Conservation (phyloP, 352 stramenopile genomes). For the Globisporangium cederbergense region DNA sequence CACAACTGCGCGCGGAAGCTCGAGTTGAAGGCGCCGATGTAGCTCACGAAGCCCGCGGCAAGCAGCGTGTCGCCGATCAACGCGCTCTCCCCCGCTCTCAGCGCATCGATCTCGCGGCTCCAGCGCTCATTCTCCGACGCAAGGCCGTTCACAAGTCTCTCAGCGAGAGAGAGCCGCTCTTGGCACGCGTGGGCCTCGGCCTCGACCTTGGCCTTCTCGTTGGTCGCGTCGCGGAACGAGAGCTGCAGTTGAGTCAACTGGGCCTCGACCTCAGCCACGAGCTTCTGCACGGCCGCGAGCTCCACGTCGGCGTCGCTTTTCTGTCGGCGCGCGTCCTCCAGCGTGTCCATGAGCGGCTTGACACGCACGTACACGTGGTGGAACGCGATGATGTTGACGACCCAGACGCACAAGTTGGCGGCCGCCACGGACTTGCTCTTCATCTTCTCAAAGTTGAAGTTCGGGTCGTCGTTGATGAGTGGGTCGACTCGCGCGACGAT, state of each 20-base stretch:
- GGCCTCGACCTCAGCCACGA: slow-evolving; percentile 80
- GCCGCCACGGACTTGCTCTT: slow-evolving; percentile 90
- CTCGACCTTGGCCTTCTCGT: slow-evolving; percentile 90
- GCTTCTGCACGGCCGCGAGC: slow-evolving; percentile 73
- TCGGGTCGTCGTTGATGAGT: slow-evolving; percentile 82
- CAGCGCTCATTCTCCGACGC: slow-evolving; percentile 88
- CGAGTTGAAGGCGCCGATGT: slow-evolving; percentile 90
- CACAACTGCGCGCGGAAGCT: slow-evolving; percentile 80
- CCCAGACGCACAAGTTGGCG: slow-evolving; percentile 91
- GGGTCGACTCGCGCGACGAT: slow-evolving; percentile 83
- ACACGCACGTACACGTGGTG: slow-evolving; percentile 93
- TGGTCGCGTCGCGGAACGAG: slow-evolving; percentile 83
- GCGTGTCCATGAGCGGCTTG: slow-evolving; percentile 92
- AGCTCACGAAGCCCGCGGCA: slow-evolving; percentile 88
- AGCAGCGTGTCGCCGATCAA: slow-evolving; percentile 88
- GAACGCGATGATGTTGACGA: slow-evolving; percentile 92
- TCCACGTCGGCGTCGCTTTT: slow-evolving; percentile 84
- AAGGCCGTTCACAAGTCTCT: slow-evolving; percentile 87
- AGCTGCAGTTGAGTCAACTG: slow-evolving; percentile 76
- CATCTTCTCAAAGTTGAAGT: slow-evolving; percentile 94
- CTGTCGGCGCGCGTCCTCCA: slow-evolving; percentile 71
- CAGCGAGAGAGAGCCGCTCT: slow-evolving; percentile 82
- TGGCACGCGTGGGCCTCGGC: slow-evolving; percentile 83
- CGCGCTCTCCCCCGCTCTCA: slow-evolving; percentile 65
- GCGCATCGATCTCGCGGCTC: slow-evolving; percentile 82